Conservation (phyloP, 768 basidiomycete species). For the Tylopilus rubrobrunneus region DNA sequence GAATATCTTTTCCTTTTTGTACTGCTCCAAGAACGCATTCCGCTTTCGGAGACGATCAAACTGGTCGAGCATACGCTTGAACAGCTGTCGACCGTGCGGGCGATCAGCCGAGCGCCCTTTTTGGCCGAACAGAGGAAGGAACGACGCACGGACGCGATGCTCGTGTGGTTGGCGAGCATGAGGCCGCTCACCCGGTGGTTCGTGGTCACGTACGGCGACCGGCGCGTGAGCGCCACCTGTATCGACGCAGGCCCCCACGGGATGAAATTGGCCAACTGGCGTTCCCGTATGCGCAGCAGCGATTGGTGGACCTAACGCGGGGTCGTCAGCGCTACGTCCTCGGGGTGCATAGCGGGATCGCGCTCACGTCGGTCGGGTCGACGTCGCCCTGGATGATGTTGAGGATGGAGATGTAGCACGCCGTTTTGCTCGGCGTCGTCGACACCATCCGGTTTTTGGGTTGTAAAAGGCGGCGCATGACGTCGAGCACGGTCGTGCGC, state of each 20-base stretch:
- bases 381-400: slow-evolving; percentile 99
- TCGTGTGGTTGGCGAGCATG: slow-evolving; percentile 99
- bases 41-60: slow-evolving; percentile 83
- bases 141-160: slow-evolving; percentile 81
- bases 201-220: slow-evolving; percentile 82
- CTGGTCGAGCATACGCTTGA: slow-evolving; percentile 94
- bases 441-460: slow-evolving; percentile 99
- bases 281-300: slow-evolving; percentile 90
- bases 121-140: neutral
- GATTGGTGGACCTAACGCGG: slow-evolving; percentile 86
- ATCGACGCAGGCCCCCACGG: slow-evolving; percentile 99
- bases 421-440: slow-evolving; percentile 84
- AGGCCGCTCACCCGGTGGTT: slow-evolving; percentile 95
- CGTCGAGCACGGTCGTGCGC: slow-evolving; percentile 95
- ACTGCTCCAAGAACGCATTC: slow-evolving; percentile 95
- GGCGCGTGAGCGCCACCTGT: slow-evolving; percentile 92
- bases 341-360: no score
- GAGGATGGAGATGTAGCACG: slow-evolving; percentile 95
- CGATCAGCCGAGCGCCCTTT: no score
- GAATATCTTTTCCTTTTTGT: slow-evolving; percentile 97
- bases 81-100: slow-evolving; percentile 50
- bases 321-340: neutral
- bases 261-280: slow-evolving; percentile 95
- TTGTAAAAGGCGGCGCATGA: slow-evolving; percentile 95
- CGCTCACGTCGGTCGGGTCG: slow-evolving; percentile 86